phyloP scores from a whole-genome alignment of 2,329 filamentous ascomycete species.

The Cyclaneusma minus region DNA sequence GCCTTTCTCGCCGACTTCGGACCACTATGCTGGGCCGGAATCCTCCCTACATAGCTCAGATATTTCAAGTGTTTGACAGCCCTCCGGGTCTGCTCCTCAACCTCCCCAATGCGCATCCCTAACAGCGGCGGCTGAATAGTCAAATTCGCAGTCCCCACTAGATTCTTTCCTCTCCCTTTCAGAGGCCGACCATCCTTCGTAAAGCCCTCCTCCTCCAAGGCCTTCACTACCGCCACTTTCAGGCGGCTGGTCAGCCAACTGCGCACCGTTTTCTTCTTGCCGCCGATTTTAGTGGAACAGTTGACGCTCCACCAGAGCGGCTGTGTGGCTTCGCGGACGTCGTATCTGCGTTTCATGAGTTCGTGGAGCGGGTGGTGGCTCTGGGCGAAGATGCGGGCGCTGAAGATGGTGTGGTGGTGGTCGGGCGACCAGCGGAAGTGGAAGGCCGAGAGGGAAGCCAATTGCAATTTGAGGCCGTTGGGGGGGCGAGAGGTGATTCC shows the following conservation, averaged over 20 bases:
- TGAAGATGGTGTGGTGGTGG: background rate
- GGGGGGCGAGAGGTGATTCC: too few species aligned
- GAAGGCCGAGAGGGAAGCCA: too few species aligned
- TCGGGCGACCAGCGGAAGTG: conserved; percentile 1
- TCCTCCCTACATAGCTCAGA: too few species aligned
- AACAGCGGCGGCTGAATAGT: conserved; percentile 9
- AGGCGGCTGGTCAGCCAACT: conserved; percentile 26
- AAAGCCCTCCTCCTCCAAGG: conserved; percentile 28
- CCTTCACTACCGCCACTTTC: conserved; percentile 26
- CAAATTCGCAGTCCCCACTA: conserved; percentile 23
- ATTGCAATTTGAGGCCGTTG: too few species aligned
- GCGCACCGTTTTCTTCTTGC: conserved; percentile 27
- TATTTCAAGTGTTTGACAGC: background rate
- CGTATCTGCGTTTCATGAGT: conserved; percentile 21
- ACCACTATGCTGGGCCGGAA: too few species aligned
- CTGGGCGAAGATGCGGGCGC: background rate
- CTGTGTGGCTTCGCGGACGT: conserved; percentile 21
- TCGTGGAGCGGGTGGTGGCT: conserved; percentile 19
- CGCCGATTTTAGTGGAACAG: conserved; percentile 12
- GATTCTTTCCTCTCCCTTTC: conserved; percentile 14
- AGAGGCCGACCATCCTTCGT: conserved; percentile 16
- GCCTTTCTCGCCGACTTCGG: too few species aligned
- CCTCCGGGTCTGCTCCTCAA: conserved; percentile 12
- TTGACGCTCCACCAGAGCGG: conserved; percentile 31
- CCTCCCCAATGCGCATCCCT: conserved; percentile 9